Conservation (phyloP, 441 rosid genomes). For the Melastoma candidum region DNA sequence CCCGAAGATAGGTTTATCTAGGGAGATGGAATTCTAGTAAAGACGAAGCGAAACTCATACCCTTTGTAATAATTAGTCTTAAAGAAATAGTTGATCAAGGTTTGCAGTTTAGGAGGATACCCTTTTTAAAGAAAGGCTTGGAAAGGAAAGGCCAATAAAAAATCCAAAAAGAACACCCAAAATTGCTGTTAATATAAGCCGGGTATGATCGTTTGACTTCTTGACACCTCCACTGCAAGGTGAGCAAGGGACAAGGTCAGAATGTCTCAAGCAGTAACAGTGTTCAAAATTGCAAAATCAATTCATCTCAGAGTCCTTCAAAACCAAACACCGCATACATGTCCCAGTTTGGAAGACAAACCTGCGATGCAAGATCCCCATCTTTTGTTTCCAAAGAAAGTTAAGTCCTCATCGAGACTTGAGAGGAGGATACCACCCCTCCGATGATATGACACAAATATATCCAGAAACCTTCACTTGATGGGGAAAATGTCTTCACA, state of each 20-base stretch:
- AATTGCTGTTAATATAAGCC: constrained; percentile 39
- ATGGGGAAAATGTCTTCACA: too few species aligned
- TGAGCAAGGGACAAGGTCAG: not conserved
- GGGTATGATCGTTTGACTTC: constrained; percentile 45
- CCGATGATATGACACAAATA: too few species aligned
- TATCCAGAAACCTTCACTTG: too few species aligned
- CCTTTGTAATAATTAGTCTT: constrained; percentile 1
- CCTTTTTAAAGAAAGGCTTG: constrained; percentile 46
- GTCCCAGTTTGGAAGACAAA: too few species aligned
- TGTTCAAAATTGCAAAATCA: not conserved
- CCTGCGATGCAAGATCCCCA: too few species aligned
- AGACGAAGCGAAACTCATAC: not conserved
- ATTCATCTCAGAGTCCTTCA: too few species aligned
- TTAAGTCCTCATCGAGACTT: too few species aligned
- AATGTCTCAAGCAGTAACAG: constrained; percentile 1
- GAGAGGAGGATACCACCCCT: too few species aligned
- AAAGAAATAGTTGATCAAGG: constrained; percentile 7
- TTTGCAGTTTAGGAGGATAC: constrained; percentile 19
- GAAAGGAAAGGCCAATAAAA: constrained; percentile 64
- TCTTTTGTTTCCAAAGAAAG: too few species aligned
- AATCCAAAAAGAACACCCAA: constrained; percentile 62
- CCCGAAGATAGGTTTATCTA: constrained; percentile 55
- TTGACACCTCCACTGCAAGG: constrained; percentile 50
- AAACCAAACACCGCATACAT: too few species aligned
- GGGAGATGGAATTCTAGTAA: constrained; percentile 12